Evolutionary conservation across 768 basidiomycete species (phyloP), one percentile per base, ranked within the genome.

Genomic region (Amanita jacksonii): DNA sequence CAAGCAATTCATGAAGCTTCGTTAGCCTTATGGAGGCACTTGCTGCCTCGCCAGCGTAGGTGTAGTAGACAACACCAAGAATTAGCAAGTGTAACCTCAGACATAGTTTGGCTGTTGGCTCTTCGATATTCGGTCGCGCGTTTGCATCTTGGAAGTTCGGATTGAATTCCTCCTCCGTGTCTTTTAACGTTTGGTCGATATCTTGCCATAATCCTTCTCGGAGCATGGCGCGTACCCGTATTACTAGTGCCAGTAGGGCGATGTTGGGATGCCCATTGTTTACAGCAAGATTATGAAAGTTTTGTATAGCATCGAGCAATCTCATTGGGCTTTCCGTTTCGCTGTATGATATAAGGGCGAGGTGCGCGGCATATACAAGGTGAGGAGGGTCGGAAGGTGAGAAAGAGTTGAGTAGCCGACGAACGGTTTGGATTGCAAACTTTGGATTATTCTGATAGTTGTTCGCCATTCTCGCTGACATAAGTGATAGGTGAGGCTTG

Each of bases 1-100:
- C 86, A 40, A 88, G 68, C 20, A 85, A 58, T n/a, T 70, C 66
- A 56, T 89, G 85, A 1, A 89, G 57, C 35, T 67, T 66, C 28
- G 70, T 64, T 25, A 87, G 60, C 15, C 84, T 63, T 6, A 63
- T 57, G n/a, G 72, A 65, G 0, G 75, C 69, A 10, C 66, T 62
- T 13, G 63, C 54, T 4, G 72, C 64, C 41, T 67, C 63, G 5
- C 82, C 82, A 0, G 61, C 60, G 50, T 84, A 78, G 0, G 81
- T 82, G 51, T 76, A 67, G 53, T 72, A 83, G 16, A 79, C 57
- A 7, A 83, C 66, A 3, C 75, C 69, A 16, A 85, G 60, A 38
- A 85, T 69, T 18, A 88, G 74, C 7, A 75, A 57, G 52, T 87
- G 82, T 3, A 81, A 61, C 2, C 67, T 56, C 20, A 69, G 59